These are phyloP conservation scores for Cyclotella atomus DNA, from an alignment of 108 stramenopile genomes.

Conservation along the genomic window DNA sequence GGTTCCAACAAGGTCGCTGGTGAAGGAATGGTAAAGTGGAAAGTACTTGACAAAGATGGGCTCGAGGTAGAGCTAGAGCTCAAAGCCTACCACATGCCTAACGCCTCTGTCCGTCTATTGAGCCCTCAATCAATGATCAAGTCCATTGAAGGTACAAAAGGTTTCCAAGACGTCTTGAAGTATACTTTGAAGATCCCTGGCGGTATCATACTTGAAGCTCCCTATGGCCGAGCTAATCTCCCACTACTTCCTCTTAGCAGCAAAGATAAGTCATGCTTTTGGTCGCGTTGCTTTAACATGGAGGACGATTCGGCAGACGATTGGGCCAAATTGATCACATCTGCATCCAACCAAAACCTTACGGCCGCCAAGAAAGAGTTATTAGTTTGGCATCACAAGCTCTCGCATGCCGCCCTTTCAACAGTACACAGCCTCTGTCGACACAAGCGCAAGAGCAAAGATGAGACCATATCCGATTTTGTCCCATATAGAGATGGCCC, in stretches of 20 bases:
- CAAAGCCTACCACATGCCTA: background rate
- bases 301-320: too few relatives aligned
- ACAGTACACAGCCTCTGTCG: background rate
- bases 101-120: background rate
- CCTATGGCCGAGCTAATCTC: background rate
- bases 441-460: background rate
- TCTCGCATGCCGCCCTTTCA: constrained; percentile 7
- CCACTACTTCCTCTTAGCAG: background rate
- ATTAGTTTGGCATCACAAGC: constrained; percentile 11
- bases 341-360: background rate
- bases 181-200: background rate
- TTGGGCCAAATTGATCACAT: background rate
- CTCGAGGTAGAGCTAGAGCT: background rate
- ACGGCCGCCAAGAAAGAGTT: background rate
- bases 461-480: background rate
- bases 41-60: background rate
- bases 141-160: background rate
- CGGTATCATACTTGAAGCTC: background rate
- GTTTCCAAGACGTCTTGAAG: background rate
- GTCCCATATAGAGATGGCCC: background rate
- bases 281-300: background rate
- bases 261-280: background rate
- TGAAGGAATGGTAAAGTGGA: background rate
- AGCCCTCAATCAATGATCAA: background rate
- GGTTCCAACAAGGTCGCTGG: background rate